phyloP scores from a whole-genome alignment of 345 rosid species.

The Syzygium aqueum region DNA sequence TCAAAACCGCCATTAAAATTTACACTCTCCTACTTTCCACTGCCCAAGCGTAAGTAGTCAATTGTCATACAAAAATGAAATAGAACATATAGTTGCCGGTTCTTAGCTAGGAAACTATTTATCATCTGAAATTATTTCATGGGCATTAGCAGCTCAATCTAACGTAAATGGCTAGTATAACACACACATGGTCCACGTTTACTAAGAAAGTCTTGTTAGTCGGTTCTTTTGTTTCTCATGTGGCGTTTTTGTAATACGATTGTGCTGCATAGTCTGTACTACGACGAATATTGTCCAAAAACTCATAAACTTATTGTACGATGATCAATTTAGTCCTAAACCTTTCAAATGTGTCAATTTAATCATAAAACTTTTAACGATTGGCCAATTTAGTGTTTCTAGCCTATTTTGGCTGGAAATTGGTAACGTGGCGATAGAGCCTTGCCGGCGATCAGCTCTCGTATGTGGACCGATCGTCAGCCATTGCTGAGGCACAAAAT shows the following conservation, averaged over 20 bases:
- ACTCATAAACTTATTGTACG: too few species aligned
- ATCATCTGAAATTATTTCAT: not conserved
- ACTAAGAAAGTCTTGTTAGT: not conserved
- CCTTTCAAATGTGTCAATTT: not conserved
- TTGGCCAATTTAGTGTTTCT: not conserved
- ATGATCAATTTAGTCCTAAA: not conserved
- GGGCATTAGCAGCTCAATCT: not conserved
- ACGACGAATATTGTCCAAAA: too few species aligned
- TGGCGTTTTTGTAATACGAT: not conserved
- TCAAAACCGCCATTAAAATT: not conserved
- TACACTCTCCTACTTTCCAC: not conserved
- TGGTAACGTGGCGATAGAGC: too few species aligned
- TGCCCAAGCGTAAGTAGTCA: not conserved
- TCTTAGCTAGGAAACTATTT: not conserved
- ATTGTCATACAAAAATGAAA: not conserved
- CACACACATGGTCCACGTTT: not conserved
- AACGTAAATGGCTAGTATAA: not conserved
- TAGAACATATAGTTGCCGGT: not conserved
- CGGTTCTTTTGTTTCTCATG: not conserved
- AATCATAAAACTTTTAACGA: not conserved
- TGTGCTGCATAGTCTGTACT: not conserved
- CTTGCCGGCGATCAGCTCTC: too few species aligned
- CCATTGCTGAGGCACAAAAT: too few species aligned
- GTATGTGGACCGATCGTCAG: too few species aligned
- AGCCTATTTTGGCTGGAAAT: rapidly evolving